A percentile compares a stretch with the other conserved stretches of the same genome.
Evolutionary conservation across 1,284 basidiomycete species (phyloP).

Genomic region (Microbotryum violaceum): DNA sequence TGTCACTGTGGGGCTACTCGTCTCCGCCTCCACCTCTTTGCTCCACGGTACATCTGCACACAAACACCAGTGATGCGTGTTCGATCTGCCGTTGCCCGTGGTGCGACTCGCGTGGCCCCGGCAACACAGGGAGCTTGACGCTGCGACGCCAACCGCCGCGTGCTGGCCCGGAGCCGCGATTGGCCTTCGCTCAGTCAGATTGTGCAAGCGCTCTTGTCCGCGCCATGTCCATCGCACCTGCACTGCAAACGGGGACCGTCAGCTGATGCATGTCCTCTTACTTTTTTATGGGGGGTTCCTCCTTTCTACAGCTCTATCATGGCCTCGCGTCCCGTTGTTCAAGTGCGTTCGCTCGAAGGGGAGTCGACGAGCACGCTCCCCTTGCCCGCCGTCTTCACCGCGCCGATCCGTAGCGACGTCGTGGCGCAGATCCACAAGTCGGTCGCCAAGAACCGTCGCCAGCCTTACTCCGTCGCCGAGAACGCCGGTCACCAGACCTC

Average conservation of each 20-base stretch:
- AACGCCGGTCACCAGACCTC: conserved; percentile 99
- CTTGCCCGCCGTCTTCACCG: conserved; percentile 80
- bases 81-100: no score
- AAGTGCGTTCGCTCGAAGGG: conserved; percentile 32
- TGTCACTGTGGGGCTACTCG: no score
- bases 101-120: no score
- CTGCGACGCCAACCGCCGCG: no score
- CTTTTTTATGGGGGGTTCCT: not conserved
- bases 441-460: conserved; percentile 47
- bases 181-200: no score
- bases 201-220: no score
- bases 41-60: no score
- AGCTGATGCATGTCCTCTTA: not conserved
- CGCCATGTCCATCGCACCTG: no score
- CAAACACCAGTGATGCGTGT: no score
- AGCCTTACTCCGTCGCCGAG: conserved; percentile 92
- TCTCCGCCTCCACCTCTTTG: no score
- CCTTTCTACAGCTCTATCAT: conserved; percentile 20
- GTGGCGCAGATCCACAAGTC: conserved; percentile 94
- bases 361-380: conserved; percentile 30
- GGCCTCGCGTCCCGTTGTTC: conserved; percentile 33
- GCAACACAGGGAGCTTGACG: no score
- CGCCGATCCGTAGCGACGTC: conserved; percentile 97
- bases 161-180: no score
- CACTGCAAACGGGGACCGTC: not conserved